Conservation (phyloP, 805 yeast species). For the Cyberlindnera mrakii region DNA sequence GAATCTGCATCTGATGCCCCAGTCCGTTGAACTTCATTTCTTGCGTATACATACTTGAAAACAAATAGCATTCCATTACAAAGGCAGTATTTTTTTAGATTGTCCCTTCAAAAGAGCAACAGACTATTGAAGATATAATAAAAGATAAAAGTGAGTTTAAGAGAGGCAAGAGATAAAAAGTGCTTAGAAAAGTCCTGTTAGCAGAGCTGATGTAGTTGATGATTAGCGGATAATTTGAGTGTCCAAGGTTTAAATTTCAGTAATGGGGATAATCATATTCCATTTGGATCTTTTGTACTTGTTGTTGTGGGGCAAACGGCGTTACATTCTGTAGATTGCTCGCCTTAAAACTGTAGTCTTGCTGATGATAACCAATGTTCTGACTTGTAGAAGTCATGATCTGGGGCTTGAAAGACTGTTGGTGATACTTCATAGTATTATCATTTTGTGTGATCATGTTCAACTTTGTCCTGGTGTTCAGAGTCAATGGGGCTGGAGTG, state of each 20-base stretch:
- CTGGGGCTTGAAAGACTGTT: no score
- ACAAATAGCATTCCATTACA: neutral
- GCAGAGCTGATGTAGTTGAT: neutral
- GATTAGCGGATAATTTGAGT: neutral
- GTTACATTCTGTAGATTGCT: neutral
- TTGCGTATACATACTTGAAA: neutral
- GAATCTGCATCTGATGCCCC: constrained; percentile 7
- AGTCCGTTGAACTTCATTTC: constrained; percentile 4
- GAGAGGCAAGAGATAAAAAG: neutral
- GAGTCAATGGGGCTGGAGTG: neutral
- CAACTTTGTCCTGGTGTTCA: neutral
- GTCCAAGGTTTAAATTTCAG: no score
- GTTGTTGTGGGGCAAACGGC: constrained; percentile 3
- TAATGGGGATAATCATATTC: no score
- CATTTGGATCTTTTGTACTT: neutral
- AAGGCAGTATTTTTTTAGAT: no score
- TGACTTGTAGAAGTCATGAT: no score
- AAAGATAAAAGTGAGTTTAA: neutral
- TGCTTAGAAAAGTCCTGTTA: neutral
- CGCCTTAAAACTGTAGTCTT: neutral
- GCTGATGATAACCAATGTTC: no score
- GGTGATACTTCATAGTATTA: no score
- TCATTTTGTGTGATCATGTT: neutral
- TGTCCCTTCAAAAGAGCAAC: no score
- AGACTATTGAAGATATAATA: neutral